Evolutionary conservation across 2,329 filamentous ascomycete genomes (phyloP), one percentile per base, ranked within the genome.

Genomic region (Huntiella decipiens): DNA sequence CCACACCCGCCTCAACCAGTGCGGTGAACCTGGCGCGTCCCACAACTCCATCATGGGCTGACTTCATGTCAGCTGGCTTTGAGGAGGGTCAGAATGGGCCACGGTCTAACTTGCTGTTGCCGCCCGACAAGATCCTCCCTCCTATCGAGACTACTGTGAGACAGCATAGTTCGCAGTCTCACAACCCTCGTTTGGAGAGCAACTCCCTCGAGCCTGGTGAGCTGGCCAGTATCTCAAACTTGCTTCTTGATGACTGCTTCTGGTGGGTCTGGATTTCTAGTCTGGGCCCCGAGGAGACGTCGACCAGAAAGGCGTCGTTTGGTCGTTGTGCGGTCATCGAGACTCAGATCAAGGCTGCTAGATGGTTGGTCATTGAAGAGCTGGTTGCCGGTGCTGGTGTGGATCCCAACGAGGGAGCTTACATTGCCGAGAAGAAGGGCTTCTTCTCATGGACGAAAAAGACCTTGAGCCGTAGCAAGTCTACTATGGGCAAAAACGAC

Each of bases 211-310:
- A 95, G 52, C 91, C 88, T 0, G 91, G 86, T 44, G 91, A 98
- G 67, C 70, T 98, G 48, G 91, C 91, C 28, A 96, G 86, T 58
- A 94, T 98, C 56, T 82, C 74, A 17, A 73, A 73, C 34, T 74
- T 96, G 48, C 79, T 91, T 51, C 68, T 98, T 4, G 91, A 98
- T 55, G 88, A 96, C 59, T 81, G 86, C 1, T 98, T 98, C 61
- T 98, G 91, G 91, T 96, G 91, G 88, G 91, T 96, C 3, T 98
- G 91, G 91, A 96, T 98, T 71, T 92, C 77, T 54, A 96, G 88
- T 67, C 66, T 98, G 56, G 86, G 88, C 1, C 82, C 78, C 1
- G 91, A 98, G 56, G 91, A 98, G 63, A 82, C 87, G 0, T 63
- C 77, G 0, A 72, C 79, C 40, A 77, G 91, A 50, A 98, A 98